These are phyloP conservation scores for Fusarium sp. DNA, from an alignment of 2,329 filamentous ascomycete genomes.

Conservation along the genomic window DNA sequence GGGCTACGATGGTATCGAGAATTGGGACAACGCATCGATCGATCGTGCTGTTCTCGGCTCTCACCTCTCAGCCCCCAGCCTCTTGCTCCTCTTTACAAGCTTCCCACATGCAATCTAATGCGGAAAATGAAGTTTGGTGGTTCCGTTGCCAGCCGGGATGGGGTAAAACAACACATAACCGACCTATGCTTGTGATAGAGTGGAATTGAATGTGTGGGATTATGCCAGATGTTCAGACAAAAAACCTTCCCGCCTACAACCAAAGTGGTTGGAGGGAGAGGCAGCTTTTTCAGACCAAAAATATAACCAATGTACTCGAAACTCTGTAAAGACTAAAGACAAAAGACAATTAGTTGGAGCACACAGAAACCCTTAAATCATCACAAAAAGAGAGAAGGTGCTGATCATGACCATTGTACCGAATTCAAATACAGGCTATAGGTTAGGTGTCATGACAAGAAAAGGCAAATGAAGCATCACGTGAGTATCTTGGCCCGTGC, in stretches of 20 bases:
- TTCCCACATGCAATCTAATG: background rate
- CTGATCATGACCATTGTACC: background rate
- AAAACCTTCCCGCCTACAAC: background rate
- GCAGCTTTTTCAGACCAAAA: background rate
- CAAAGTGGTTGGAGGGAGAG: background rate
- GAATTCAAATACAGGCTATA: background rate
- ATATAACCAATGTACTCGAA: background rate
- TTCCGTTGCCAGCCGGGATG: background rate
- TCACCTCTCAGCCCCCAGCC: background rate
- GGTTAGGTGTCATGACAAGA: background rate
- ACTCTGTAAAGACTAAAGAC: background rate
- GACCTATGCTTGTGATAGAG: background rate
- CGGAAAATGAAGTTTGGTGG: background rate
- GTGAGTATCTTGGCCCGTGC: slow-evolving; percentile 38
- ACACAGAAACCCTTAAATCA: background rate
- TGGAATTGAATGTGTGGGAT: background rate
- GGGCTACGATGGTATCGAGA: background rate
- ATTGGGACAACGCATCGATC: background rate
- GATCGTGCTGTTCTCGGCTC: background rate
- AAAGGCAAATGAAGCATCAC: slow-evolving; percentile 16
- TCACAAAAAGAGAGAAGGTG: background rate
- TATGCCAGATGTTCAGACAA: background rate
- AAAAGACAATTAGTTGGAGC: background rate
- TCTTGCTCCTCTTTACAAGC: background rate
- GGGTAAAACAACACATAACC: background rate